Percentiles rank a stretch among this genome's conserved stretches.
Evolutionary conservation across 2,329 filamentous ascomycete genomes (phyloP).

Genomic region (Talaromyces amestolkiae): DNA sequence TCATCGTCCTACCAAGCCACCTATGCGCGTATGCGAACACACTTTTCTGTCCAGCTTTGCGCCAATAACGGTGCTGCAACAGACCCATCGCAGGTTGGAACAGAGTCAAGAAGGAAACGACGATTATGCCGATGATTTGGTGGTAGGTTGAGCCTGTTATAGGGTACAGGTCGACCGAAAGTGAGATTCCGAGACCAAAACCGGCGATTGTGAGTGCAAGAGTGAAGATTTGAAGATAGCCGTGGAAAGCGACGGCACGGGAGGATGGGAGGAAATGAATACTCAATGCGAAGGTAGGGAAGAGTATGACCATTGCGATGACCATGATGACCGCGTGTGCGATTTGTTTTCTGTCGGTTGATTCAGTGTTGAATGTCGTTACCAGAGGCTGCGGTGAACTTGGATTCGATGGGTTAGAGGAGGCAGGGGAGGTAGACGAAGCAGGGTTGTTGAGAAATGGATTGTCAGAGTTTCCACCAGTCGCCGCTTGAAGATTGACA

Average conservation of each 20-base stretch:
- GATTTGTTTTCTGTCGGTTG: conserved; percentile 21
- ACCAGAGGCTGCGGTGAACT: background rate
- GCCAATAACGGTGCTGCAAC: conserved; percentile 53
- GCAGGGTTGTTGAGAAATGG: conserved; percentile 23
- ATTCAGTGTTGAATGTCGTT: background rate
- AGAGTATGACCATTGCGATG: conserved; percentile 42
- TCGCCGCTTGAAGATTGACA: conserved; percentile 27
- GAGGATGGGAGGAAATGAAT: conserved; percentile 38
- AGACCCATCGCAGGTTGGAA: conserved; percentile 55
- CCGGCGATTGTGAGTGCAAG: conserved; percentile 50
- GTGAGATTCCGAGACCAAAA: conserved; percentile 52
- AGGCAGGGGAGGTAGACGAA: conserved; percentile 10
- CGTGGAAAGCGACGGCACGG: conserved; percentile 45
- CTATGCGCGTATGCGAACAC: conserved; percentile 52
- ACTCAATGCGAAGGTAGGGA: conserved; percentile 33
- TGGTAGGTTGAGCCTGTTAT: conserved; percentile 42
- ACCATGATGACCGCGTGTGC: conserved; percentile 42
- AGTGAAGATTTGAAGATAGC: conserved; percentile 48
- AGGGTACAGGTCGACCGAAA: conserved; percentile 42
- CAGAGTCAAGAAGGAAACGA: conserved; percentile 53
- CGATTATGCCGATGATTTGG: conserved; percentile 54
- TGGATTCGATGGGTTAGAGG: background rate
- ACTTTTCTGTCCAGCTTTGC: conserved; percentile 46
- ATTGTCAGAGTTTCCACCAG: conserved; percentile 25
- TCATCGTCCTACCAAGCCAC: conserved; percentile 54